Evolutionary conservation across 2,329 filamentous ascomycete species (phyloP).

Genomic region (Paracamarosporium sp.): DNA sequence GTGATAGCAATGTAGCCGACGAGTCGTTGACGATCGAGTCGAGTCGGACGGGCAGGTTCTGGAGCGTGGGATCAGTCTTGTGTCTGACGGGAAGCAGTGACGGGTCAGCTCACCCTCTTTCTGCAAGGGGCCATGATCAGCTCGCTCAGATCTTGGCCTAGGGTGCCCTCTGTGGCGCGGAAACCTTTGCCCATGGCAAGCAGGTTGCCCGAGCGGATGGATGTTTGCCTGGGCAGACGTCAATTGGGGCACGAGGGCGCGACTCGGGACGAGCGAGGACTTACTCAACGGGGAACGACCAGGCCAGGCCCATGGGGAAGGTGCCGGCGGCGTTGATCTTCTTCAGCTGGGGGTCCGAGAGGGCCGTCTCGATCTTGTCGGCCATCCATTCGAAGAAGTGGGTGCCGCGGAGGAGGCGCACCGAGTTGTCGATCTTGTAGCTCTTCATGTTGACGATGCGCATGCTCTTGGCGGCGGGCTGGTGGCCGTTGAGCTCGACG

Average conservation of each 20-base stretch:
- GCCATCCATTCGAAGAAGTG: slow-evolving; percentile 74
- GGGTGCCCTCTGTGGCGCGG: slow-evolving; percentile 63
- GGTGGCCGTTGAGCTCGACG: slow-evolving; percentile 61
- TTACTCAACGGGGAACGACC: slow-evolving; percentile 70
- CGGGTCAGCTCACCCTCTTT: slow-evolving; percentile 47
- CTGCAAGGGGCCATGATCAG: slow-evolving; percentile 66
- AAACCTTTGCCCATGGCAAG: slow-evolving; percentile 72
- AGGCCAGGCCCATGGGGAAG: slow-evolving; percentile 67
- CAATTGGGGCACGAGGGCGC: slow-evolving; percentile 13
- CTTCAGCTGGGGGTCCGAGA: slow-evolving; percentile 50
- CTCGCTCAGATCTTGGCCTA: slow-evolving; percentile 65
- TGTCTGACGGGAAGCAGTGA: neutral
- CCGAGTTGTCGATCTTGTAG: slow-evolving; percentile 62
- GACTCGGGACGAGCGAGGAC: slow-evolving; percentile 20
- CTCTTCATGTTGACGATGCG: slow-evolving; percentile 62
- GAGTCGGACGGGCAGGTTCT: slow-evolving; percentile 63
- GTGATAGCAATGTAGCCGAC: slow-evolving; percentile 66
- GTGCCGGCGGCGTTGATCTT: slow-evolving; percentile 46
- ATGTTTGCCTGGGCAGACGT: slow-evolving; percentile 58
- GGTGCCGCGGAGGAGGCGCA: slow-evolving; percentile 62
- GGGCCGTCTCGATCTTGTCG: slow-evolving; percentile 61
- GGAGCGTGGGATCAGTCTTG: slow-evolving; percentile 22
- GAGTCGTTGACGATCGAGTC: slow-evolving; percentile 71
- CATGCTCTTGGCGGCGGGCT: slow-evolving; percentile 55
- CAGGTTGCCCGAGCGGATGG: slow-evolving; percentile 62